Evolutionary conservation across 441 rosid species (phyloP), one percentile per base, ranked within the genome.

Genomic region (Omphalea diandra): DNA sequence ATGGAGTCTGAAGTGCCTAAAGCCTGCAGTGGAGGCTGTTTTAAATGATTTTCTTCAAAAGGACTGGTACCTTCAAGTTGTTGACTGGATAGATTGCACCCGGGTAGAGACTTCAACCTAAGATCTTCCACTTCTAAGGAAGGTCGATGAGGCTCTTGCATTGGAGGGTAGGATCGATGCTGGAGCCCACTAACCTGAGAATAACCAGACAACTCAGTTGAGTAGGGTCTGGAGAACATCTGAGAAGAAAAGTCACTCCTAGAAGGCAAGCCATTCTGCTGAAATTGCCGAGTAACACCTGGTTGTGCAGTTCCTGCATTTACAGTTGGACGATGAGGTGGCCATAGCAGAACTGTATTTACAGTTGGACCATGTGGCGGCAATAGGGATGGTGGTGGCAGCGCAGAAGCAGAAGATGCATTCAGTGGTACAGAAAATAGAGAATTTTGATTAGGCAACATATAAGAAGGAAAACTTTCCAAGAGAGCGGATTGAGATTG

Each of bases 401-500:
- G 84, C 70, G 78, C 47, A 49, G 82, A 55, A 22, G 66, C 53
- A 79, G 72, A 75, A 35, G 83, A 75, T 63, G 82, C 59, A 62
- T 67, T 64, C 14, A 68, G 72, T 24, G 79, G 76, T 54, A 67
- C 56, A 44, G 75, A 40, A 62, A 83, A 75, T 53, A 59, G 75
- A 73, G 81, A 72, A 18, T 54, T 77, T 50, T 73, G 82, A 74
- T 66, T 53, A 46, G 86, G 80, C 60, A 83, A 73, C 80, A 77
- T 76, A 60, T 75, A 69, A 7, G 84, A 47, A 66, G 78, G 82
- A 78, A 77, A 66, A 57, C 76, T 71, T 75, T 76, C 84, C 32
- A 38, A 43, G 29, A 79, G 43, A 57, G 70, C 67, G 56, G 81
- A 58, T 41, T 77, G 83, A 71, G 74, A 55, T 52, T 77, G 65